Conservation (phyloP, 805 yeast genomes). For the Metschnikowia koreensis region DNA sequence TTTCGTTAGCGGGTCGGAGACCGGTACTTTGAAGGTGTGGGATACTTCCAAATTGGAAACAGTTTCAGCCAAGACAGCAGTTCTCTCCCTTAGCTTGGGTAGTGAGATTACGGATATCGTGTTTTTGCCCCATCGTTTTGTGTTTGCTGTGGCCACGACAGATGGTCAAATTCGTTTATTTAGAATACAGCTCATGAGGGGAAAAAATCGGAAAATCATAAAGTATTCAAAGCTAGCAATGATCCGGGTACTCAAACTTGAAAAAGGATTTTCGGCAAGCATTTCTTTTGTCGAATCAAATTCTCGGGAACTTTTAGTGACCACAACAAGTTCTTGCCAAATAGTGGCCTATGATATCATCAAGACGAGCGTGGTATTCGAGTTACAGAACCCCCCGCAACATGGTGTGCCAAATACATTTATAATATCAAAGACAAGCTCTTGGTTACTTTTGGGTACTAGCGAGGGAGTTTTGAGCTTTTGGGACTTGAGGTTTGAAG, state of each 20-base stretch:
- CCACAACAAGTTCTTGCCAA: constrained; percentile 52
- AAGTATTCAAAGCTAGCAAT: constrained; percentile 25
- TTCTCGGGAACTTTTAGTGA: constrained; percentile 44
- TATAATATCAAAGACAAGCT: constrained; percentile 48
- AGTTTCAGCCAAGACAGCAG: constrained; percentile 48
- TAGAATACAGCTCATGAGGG: constrained; percentile 33
- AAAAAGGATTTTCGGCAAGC: constrained; percentile 43
- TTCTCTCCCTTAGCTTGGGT: constrained; percentile 42
- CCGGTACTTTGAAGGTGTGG: constrained; percentile 77
- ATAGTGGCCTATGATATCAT: constrained; percentile 58
- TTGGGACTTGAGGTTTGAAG: constrained; percentile 76
- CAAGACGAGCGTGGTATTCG: constrained; percentile 43
- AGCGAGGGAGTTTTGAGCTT: constrained; percentile 67
- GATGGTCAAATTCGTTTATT: constrained; percentile 46
- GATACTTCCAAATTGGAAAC: constrained; percentile 63
- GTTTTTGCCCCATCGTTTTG: constrained; percentile 54
- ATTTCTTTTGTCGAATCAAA: constrained; percentile 41
- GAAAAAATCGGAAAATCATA: constrained; percentile 31
- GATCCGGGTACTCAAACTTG: constrained; percentile 12
- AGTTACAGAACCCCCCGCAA: constrained; percentile 51
- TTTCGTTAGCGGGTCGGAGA: constrained; percentile 75
- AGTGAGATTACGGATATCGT: constrained; percentile 48
- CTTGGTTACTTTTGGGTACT: constrained; percentile 78
- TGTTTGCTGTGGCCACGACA: constrained; percentile 54
- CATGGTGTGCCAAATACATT: constrained; percentile 69